Percentiles rank a stretch among this genome's conserved stretches.
phyloP scores from a whole-genome alignment of 2,329 filamentous ascomycete genomes.

The Fusarium citri region DNA sequence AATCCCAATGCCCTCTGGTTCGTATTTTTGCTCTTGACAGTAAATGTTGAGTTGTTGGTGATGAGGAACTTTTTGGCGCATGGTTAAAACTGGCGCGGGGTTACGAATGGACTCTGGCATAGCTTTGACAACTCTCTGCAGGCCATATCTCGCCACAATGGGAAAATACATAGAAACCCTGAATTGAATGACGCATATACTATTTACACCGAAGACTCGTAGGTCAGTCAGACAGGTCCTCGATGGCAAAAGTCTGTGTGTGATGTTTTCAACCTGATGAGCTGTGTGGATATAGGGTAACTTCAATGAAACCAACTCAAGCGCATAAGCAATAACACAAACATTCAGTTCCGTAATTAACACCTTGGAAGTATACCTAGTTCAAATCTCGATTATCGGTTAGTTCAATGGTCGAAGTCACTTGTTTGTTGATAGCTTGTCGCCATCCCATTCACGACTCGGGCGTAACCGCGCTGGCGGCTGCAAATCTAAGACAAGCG shows the following conservation, averaged over 20 bases:
- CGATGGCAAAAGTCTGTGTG: neutral
- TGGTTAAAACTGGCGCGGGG: neutral
- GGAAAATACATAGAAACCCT: neutral
- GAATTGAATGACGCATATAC: neutral
- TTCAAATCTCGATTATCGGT: neutral
- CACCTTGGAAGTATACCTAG: too few relatives aligned
- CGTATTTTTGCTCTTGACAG: neutral
- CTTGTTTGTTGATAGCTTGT: neutral
- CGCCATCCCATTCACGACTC: neutral
- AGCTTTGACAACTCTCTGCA: neutral
- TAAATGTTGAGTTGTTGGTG: neutral
- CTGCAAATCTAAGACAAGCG: constrained; percentile 25
- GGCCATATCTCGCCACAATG: neutral
- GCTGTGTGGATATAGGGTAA: neutral
- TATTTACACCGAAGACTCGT: neutral
- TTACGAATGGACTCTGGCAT: neutral
- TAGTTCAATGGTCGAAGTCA: neutral
- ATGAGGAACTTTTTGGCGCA: neutral
- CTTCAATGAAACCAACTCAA: neutral
- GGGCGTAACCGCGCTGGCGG: constrained; percentile 30
- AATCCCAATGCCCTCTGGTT: constrained; percentile 12
- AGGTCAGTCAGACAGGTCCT: neutral
- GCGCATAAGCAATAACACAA: neutral
- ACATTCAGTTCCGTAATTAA: too few relatives aligned
- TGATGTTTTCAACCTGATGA: neutral